A percentile compares a stretch with the other conserved stretches of the same genome.
phyloP scores from a whole-genome alignment of 441 rosid genomes.

The Aquilaria agallochum region DNA sequence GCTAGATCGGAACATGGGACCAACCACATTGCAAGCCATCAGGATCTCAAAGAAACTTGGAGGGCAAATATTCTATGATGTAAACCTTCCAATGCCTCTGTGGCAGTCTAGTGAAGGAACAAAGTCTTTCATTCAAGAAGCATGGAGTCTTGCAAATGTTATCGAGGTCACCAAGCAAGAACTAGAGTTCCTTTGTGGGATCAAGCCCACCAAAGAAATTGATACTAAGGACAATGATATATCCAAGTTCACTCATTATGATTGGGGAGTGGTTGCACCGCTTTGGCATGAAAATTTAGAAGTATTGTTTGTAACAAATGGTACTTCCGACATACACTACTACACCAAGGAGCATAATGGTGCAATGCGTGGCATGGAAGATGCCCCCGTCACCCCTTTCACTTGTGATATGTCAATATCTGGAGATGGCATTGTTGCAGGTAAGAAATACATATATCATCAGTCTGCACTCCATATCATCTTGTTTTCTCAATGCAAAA shows the following conservation, averaged over 20 bases:
- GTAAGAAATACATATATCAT: constrained; percentile 22
- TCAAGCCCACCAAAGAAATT: constrained; percentile 62
- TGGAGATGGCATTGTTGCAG: constrained; percentile 94
- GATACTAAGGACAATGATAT: constrained; percentile 53
- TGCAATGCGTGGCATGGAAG: constrained; percentile 79
- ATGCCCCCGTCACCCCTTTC: constrained; percentile 76
- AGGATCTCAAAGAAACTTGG: constrained; percentile 70
- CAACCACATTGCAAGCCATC: constrained; percentile 65
- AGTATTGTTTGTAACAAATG: constrained; percentile 86
- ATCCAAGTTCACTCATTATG: constrained; percentile 69
- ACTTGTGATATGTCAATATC: constrained; percentile 86
- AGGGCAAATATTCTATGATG: constrained; percentile 67
- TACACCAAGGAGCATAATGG: constrained; percentile 81
- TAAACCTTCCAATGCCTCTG: constrained; percentile 77
- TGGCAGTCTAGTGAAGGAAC: constrained; percentile 83
- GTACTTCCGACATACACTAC: constrained; percentile 89
- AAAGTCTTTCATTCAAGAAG: constrained; percentile 59
- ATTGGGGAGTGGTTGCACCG: constrained; percentile 53
- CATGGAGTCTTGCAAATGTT: constrained; percentile 69
- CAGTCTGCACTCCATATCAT: too few relatives aligned
- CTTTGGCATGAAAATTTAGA: constrained; percentile 84
- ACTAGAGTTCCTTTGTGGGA: constrained; percentile 82
- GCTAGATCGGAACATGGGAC: constrained; percentile 68
- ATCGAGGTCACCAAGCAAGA: constrained; percentile 92
- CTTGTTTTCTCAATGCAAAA: too few relatives aligned